phyloP scores from a whole-genome alignment of 2,329 filamentous ascomycete species.

The Cadophora malorum region DNA sequence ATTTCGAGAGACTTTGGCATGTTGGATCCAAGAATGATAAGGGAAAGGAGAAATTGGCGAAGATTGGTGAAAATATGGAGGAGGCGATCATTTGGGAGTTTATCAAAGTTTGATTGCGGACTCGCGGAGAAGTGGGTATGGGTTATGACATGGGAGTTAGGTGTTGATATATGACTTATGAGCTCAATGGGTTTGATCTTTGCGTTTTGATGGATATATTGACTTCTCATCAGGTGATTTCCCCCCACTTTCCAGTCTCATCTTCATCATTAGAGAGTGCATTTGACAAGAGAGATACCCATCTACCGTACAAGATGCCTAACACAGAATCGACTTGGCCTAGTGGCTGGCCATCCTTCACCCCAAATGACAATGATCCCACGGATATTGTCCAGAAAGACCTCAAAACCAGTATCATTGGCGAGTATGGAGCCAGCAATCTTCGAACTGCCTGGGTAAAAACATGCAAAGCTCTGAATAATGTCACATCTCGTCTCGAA shows the following conservation, averaged over 20 bases:
- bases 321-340: too few relatives aligned
- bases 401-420: too few relatives aligned
- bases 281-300: too few relatives aligned
- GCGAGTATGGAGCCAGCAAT: too few relatives aligned
- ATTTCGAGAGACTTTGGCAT: conserved; percentile 36
- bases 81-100: conserved; percentile 35
- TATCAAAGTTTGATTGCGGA: conserved; percentile 28
- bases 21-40: conserved; percentile 28
- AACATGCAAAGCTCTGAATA: too few relatives aligned
- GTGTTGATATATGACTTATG: not conserved
- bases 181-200: not conserved
- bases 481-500: too few relatives aligned
- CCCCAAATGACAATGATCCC: too few relatives aligned
- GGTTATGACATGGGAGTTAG: not conserved
- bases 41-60: conserved; percentile 31
- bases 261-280: too few relatives aligned
- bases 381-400: too few relatives aligned
- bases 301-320: too few relatives aligned
- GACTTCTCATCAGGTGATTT: conserved; percentile 2
- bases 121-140: not conserved
- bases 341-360: too few relatives aligned
- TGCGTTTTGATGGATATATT: not conserved
- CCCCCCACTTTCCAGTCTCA: not conserved
- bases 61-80: conserved; percentile 27
- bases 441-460: too few relatives aligned